Percentiles rank a stretch among this genome's conserved stretches.
Evolutionary conservation across 2,329 filamentous ascomycete genomes (phyloP).

Genomic region (Verticillium zaregamsianum): DNA sequence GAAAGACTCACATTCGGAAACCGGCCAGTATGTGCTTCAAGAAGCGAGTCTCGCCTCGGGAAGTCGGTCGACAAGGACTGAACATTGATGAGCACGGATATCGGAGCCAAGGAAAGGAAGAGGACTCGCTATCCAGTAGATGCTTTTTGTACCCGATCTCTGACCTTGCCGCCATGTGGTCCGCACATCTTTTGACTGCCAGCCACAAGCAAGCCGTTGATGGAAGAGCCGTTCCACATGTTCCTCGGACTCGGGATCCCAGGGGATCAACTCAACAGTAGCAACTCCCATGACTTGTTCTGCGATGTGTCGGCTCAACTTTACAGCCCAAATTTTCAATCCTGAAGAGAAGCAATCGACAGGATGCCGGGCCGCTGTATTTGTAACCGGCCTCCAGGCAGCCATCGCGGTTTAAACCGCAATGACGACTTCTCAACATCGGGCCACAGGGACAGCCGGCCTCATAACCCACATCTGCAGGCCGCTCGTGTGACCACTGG

Average conservation of each 20-base stretch:
- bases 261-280: constrained; percentile 15
- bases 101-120: neutral
- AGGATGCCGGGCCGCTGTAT: no score
- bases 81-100: neutral
- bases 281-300: no score
- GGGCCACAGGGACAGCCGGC: no score
- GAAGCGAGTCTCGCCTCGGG: constrained; percentile 6
- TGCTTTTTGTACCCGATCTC: constrained; percentile 11
- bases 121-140: constrained; percentile 15
- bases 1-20: constrained; percentile 12
- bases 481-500: no score
- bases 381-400: no score
- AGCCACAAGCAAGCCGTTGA: constrained; percentile 20
- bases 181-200: constrained; percentile 14
- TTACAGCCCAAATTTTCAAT: no score
- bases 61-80: constrained; percentile 12
- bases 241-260: constrained; percentile 17
- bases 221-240: constrained; percentile 17
- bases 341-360: no score
- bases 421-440: no score
- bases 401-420: no score
- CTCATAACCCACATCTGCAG: no score
- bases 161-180: constrained; percentile 16
- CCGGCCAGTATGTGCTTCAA: constrained; percentile 16
- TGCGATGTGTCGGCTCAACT: no score